Base-by-base conservation (phyloP, 768 basidiomycete genomes). In the Paxillus involutus region DNA sequence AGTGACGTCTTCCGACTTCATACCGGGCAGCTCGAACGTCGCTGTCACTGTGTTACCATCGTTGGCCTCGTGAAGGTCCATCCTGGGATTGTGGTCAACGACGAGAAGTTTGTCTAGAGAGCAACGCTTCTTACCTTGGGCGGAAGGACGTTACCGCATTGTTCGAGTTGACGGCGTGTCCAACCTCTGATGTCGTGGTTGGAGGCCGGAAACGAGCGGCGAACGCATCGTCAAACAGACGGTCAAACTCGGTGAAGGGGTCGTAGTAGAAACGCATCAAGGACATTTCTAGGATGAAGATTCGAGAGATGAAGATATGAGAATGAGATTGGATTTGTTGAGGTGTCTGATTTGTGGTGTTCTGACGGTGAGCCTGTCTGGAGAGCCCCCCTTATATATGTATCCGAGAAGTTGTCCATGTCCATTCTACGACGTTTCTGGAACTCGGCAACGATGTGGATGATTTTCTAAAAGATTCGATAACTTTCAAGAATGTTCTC, bases 21-120 rank as follows among this genome's bases (percentile, higher is more conserved):
- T 62, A 9, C 83, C 81, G 5, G 83, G 82, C 2, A 82, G 66
- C 59, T 84, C 84, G 52, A 85, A 80, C 6, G 75, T 75, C 10
- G 80, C 81, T 2, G 77, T 80, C 26, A 82, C 75, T 17, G 59
- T 53, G 56, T 77, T 76, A n/a, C 62, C 60, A 1, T 74, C 71
- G 14, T 70, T 57, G 47, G 76, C 71, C 60, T 81, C 79, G 48
- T 77, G 70, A 2, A 84, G 50, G 57, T 84, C 75, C 71, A 83
- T 60, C 42, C 75, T 77, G 10, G n/a, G 32, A 39, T 16, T 10
- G 32, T 3, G 3, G 44, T 51, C 3, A 37, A 8, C 2, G 13
- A 4, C 3, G 0, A 1, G n/a, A 7, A 2, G 4, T 7, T 24
- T n/a, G 14, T 13, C 12, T 7, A 8, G 4, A 33, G 16, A 8